Base-by-base conservation (phyloP, 139 green algal species). In the Chlorella ohadii region DNA sequence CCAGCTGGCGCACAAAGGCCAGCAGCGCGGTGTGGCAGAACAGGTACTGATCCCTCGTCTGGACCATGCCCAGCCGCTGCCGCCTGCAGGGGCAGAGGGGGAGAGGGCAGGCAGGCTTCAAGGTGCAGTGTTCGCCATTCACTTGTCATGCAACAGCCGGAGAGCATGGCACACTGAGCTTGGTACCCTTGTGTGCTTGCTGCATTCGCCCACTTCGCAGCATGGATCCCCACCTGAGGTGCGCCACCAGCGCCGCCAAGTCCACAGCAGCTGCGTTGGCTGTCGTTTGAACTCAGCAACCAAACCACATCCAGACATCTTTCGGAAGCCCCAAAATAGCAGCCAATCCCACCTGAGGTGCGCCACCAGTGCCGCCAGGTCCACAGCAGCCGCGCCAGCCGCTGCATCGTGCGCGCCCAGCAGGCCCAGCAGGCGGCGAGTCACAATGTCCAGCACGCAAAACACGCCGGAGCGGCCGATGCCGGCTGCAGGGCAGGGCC, bases 381-480 rank as follows among this genome's bases (percentile, higher is more conserved):
- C 67, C 25, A 75, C 38, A 34, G 65, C 55, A 4, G 47, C 71
- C 34, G 31, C 33, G 34, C 33, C 77, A 7, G 33, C 59, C 3
- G 51, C 73, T 3, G 61, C 77, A 9, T 38, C 79, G 15, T 86
- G 77, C 15, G 56, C 55, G 27, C 71, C 47, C 65, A 67, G 71
- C 57, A 94, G 77, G 19, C 63, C 17, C 28, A 81, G 81, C 81
- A 98, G 76, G 34, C 94, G 82, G 55, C 91, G 87, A 44, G 95
- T 83, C 55, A 94, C 59, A 0, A 96, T 89, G 85, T 98, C 93
- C n/a, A 98, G 85, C 19, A 90, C 93, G 57, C 91, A 93, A 76
- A 98, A 97, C 1, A 94, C 94, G 55, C 96, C 96, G 7, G 95
- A 96, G 13, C 95, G 85, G 15, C 95, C 95, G 56, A 98, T 97